Base-by-base conservation (phyloP, 2,329 filamentous ascomycete species). In the Colletotrichum eleusines region DNA sequence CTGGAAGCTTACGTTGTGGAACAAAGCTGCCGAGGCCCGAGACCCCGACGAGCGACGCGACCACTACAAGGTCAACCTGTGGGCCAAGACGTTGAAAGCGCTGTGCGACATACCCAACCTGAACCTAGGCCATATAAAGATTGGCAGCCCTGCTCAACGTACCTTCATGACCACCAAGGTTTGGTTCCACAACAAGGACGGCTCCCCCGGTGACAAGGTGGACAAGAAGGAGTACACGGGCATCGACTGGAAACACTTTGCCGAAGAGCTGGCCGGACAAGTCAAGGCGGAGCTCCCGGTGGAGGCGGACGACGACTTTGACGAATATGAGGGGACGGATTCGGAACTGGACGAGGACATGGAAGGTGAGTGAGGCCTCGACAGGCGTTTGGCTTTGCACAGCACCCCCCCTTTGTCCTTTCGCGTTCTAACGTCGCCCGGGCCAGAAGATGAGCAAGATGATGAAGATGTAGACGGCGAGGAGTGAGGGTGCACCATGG, bases 1-100 rank as follows among this genome's bases (percentile, higher is more conserved):
- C 0, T 85, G 85, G 76, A 85, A 81, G 54, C 74, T 87, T 23
- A 79, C 69, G 0, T 73, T 83, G 1, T 50, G 74, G 6, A 28
- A 23, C 38, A 46, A 35, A n/a, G 16, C 26, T 26, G 55, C 48
- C 18, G 40, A 53, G 0, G 5, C 5, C 28, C 8, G 23, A 11
- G 35, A 68, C 20, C 14, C 2, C 53, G 23, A 62, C 31, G 40
- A 68, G 2, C 26, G 20, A n/a, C 31, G 55, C 1, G 73, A 38
- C 59, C 46, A 4, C 50, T 75, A 0, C 73, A 75, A 1, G 64
- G 44, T 73, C 62, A 83, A 78, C 63, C 74, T 81, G n/a, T 87
- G 84, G 84, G 66, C 72, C 1, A 72, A 73, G 4, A 78, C 86
- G 23, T 78, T 87, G 40, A 73, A 75, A 2, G 74, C 74, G 7